Percentiles rank a stretch among this genome's conserved stretches.
Conservation (phyloP, 805 yeast species). For the Candida arabinofermentans region DNA sequence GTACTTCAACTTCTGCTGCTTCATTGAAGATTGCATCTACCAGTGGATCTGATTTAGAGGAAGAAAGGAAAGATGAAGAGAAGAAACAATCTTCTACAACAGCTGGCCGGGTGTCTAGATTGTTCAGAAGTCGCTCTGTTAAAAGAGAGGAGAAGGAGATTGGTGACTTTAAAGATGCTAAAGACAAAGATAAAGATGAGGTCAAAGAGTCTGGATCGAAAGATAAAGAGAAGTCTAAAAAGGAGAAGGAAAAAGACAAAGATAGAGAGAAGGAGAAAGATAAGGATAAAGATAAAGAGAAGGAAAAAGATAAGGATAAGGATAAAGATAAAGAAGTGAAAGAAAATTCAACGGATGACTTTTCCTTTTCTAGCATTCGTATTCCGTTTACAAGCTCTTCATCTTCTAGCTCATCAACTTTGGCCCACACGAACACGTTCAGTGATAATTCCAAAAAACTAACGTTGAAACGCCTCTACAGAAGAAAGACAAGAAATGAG, state of each 20-base stretch:
- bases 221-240: conserved; percentile 2
- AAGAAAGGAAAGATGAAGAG: conserved; percentile 17
- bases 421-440: not conserved
- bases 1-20: not conserved
- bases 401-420: not conserved
- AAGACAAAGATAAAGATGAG: not conserved
- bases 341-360: not conserved
- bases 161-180: conserved; percentile 1
- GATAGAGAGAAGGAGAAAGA: not conserved
- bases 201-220: not conserved
- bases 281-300: not conserved
- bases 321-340: not conserved
- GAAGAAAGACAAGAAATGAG: conserved; percentile 13
- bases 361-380: conserved; percentile 1
- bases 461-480: conserved; percentile 13
- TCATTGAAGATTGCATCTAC: not conserved
- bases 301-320: not conserved
- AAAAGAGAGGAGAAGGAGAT: conserved; percentile 10
- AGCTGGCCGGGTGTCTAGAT: conserved; percentile 17
- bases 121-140: conserved; percentile 16
- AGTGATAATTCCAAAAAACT: conserved; percentile 8
- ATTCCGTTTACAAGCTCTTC: not conserved
- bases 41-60: conserved; percentile 4
- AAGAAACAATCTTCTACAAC: conserved; percentile 7
- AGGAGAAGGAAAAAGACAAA: not conserved